These are phyloP conservation scores for Forsythia viridissima DNA, from an alignment of 257 asterid species.

Conservation along the genomic window DNA sequence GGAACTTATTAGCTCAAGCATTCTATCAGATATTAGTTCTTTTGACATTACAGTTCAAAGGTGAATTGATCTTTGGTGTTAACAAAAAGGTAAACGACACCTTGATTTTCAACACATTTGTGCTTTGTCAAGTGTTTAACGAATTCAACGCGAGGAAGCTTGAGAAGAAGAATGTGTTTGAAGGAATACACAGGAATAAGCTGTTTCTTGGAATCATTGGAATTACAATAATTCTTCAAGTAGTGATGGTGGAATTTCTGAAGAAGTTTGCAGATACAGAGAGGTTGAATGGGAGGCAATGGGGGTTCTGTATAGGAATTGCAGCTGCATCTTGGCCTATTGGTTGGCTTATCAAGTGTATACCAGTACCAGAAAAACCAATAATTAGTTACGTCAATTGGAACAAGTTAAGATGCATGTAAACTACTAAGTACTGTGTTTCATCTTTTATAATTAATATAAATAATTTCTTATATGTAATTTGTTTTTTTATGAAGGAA, in stretches of 20 bases:
- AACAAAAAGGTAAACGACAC: slow-evolving; percentile 37
- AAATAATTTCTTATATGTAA: not conserved
- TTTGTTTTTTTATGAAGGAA: not conserved
- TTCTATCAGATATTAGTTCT: slow-evolving; percentile 39
- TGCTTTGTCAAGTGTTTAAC: slow-evolving; percentile 37
- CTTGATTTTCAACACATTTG: slow-evolving; percentile 30
- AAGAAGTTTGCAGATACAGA: slow-evolving; percentile 41
- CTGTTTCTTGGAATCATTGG: slow-evolving; percentile 37
- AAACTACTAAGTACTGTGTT: not conserved
- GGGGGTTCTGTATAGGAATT: slow-evolving; percentile 39
- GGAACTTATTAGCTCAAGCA: slow-evolving; percentile 47
- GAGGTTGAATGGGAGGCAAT: slow-evolving; percentile 41
- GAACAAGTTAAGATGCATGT: slow-evolving; percentile 1
- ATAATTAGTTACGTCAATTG: slow-evolving; percentile 18
- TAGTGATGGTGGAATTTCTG: slow-evolving; percentile 40
- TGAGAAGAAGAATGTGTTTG: slow-evolving; percentile 37
- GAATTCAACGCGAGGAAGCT: slow-evolving; percentile 31
- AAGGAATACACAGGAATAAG: slow-evolving; percentile 38
- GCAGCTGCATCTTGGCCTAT: slow-evolving; percentile 43
- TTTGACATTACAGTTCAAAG: slow-evolving; percentile 40
- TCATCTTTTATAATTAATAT: not conserved
- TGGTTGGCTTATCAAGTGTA: slow-evolving; percentile 39
- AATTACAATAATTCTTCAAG: slow-evolving; percentile 34
- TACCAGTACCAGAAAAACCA: slow-evolving; percentile 36
- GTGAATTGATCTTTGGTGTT: slow-evolving; percentile 33